Evolutionary conservation across 2,329 filamentous ascomycete species (phyloP).

Genomic region (Onygenales sp.): DNA sequence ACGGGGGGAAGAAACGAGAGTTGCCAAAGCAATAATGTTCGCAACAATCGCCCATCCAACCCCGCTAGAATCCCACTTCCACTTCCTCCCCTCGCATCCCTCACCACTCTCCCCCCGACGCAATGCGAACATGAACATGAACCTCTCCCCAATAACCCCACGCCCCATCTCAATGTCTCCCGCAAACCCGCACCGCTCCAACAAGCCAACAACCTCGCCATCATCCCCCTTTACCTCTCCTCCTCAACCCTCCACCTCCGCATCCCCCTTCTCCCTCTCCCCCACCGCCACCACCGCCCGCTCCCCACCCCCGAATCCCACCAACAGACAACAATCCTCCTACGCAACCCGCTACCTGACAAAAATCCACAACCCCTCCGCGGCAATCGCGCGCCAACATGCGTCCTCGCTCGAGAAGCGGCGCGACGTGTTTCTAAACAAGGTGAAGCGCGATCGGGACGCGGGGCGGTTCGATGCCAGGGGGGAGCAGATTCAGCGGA

Average conservation of each 20-base stretch:
- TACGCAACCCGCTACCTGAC: slow-evolving; percentile 29
- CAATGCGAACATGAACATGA: slow-evolving; percentile 2
- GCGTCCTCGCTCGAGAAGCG: slow-evolving; percentile 22
- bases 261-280: not conserved
- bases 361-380: slow-evolving; percentile 24
- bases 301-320: slow-evolving; percentile 3
- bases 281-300: slow-evolving; percentile 1
- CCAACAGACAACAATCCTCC: slow-evolving; percentile 8
- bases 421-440: slow-evolving; percentile 32
- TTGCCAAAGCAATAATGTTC: slow-evolving; percentile 19
- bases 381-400: slow-evolving; percentile 13
- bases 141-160: not conserved
- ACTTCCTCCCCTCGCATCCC: not conserved
- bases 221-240: not conserved
- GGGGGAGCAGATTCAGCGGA: slow-evolving; percentile 34
- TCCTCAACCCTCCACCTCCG: not conserved
- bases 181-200: not conserved
- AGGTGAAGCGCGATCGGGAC: slow-evolving; percentile 31
- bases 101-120: slow-evolving; percentile 3
- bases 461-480: slow-evolving; percentile 28
- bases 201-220: not conserved
- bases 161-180: not conserved
- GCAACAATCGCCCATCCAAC: slow-evolving; percentile 14
- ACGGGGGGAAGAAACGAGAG: no score
- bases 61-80: slow-evolving; percentile 5